Base-by-base conservation (phyloP, 441 rosid genomes). In the Populus hybrid region DNA sequence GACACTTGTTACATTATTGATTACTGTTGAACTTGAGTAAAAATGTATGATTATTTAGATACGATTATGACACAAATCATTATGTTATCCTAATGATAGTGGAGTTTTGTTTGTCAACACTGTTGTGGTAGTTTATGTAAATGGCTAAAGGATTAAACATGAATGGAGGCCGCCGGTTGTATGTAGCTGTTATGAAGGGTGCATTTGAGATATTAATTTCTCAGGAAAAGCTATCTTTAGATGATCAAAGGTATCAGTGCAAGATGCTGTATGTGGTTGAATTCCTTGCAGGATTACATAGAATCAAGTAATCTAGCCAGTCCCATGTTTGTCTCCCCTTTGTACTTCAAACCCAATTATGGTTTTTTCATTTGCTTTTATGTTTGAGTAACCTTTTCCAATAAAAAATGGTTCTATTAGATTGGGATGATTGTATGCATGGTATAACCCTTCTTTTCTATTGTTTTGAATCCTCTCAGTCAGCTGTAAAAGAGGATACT, bases 1-100 rank as follows among this genome's bases (percentile, higher is more conserved):
- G 83, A 68, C 70, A 64, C 67, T 67, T 65, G n/a, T 61, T 34
- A 24, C 42, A 50, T 66, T 53, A 64, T 64, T 69, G 32, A 9
- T 64, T 73, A 21, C 18, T 50, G 19, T 46, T 30, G 35, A 61
- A 67, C 66, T 42, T 64, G 38, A 38, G 38, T 28, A 14, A 74
- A 36, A 66, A 32, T 8, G 18, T 28, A 42, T 34, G 32, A 16
- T 18, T n/a, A 24, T 64, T 12, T 34, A 57, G 64, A 12, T 9
- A 73, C n/a, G 16, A 71, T 12, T 6, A 50, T 50, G 67, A 35
- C 53, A 14, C 9, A 7, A 26, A 57, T 14, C 9, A 11, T 69
- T 23, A 30, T 21, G 66, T 67, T 67, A 19, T 68, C 59, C 35
- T 19, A 32, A 9, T 12, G 53, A 24, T 28, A 28, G 34, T 36